Percentiles rank a stretch among this genome's conserved stretches.
Evolutionary conservation across 2,329 filamentous ascomycete genomes (phyloP).

Genomic region (Fusarium coffeatum): DNA sequence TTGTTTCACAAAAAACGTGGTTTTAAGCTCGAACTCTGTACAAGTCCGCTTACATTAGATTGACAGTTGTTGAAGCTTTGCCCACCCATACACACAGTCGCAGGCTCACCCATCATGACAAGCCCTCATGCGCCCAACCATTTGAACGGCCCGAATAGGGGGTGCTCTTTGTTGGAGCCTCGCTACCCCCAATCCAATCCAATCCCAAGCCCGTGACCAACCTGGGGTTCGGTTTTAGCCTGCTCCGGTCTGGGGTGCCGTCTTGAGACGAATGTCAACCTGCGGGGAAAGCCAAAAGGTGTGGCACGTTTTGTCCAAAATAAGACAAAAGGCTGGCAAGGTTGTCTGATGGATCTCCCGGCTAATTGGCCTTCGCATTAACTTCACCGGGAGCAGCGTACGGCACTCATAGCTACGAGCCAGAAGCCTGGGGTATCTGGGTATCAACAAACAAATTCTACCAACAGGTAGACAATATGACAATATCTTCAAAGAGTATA

Average conservation of each 20-base stretch:
- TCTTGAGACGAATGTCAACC: slow-evolving; percentile 33
- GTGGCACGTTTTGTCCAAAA: slow-evolving; percentile 40
- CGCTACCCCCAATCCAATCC: slow-evolving; percentile 28
- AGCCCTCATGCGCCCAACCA: slow-evolving; percentile 10
- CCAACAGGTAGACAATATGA: neutral
- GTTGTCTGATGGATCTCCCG: slow-evolving; percentile 37
- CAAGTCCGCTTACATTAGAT: slow-evolving; percentile 11
- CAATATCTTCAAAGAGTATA: neutral
- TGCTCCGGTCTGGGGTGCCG: slow-evolving; percentile 30
- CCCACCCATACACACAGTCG: slow-evolving; percentile 3
- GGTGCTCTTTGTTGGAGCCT: slow-evolving; percentile 27
- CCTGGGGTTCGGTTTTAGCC: slow-evolving; percentile 31
- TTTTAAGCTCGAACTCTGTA: neutral
- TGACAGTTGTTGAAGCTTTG: neutral
- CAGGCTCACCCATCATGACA: slow-evolving; percentile 23
- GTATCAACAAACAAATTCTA: neutral
- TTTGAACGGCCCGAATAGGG: slow-evolving; percentile 47
- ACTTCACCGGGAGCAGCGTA: slow-evolving; percentile 8
- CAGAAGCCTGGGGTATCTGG: neutral
- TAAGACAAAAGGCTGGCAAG: slow-evolving; percentile 21
- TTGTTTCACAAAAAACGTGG: neutral
- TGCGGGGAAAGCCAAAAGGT: slow-evolving; percentile 44
- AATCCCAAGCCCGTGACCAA: slow-evolving; percentile 28
- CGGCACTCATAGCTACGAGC: slow-evolving; percentile 4
- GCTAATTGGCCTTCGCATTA: slow-evolving; percentile 27